Base-by-base conservation (phyloP, 306 rosid species). In the Fragaria nilgerrensis region DNA sequence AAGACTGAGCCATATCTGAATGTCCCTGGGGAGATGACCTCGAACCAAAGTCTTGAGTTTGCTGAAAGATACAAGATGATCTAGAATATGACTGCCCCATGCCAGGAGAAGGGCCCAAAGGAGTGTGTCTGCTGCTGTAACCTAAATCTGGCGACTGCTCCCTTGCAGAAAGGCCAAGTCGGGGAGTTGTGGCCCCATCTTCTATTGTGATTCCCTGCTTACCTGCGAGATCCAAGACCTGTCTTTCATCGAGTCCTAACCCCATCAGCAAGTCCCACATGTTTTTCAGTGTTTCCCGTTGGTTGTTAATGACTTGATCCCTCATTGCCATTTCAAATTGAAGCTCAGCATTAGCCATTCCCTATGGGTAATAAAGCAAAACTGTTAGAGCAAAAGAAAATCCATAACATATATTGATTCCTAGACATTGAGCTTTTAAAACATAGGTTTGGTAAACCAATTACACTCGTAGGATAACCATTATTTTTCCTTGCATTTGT, bases 251-350 rank as follows among this genome's bases (percentile, higher is more conserved):
- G 62, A 88, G 86, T 45, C 92, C 92, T 69, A 84, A 70, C 29
- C 89, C 88, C 87, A 82, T 78, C 47, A 88, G 89, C 77, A 88
- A 82, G 82, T 86, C 88, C 92, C 88, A 86, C 58, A 84, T 50
- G 78, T 84, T 81, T 74, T 78, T 84, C 59, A 86, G 76, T 11
- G 86, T 74, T 82, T 88, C 90, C 70, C 86, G 75, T 82, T 86
- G 92, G 78, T 83, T 83, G 78, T 82, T 81, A 77, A 88, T 88
- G 62, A 86, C 84, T 86, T 88, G 92, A 74, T 88, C 92, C 82
- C 88, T 86, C 87, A 86, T 84, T 70, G 92, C 92, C 86, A 88
- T 81, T 83, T 88, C 92, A 69, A 86, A 84, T 77, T 84, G 92
- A 77, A 86, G 92, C 80, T 86, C 90, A 37, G 88, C 85, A 64